Conservation (phyloP, 495 filamentous ascomycete species). For the Penicillium macrosclerotiorum region DNA sequence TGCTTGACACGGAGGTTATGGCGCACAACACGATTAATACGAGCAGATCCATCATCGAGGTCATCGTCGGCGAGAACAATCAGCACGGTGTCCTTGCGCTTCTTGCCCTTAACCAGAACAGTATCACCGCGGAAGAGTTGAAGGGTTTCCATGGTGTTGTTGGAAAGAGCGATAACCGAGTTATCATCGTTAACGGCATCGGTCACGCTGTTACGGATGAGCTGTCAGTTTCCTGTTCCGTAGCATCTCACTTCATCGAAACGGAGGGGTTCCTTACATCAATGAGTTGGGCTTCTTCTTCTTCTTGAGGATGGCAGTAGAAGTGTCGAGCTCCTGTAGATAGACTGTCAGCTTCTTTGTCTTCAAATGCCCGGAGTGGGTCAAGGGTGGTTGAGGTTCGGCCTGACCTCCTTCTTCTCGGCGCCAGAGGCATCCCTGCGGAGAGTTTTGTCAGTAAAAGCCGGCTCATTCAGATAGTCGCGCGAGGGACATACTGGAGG, state of each 20-base stretch:
- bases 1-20: constrained; percentile 99
- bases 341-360: neutral
- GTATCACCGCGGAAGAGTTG: constrained; percentile 98
- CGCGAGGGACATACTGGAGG: constrained; percentile 64
- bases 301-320: constrained; percentile 98
- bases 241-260: neutral
- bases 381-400: neutral
- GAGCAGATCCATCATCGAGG: constrained; percentile 91
- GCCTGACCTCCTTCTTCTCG: constrained; percentile 77
- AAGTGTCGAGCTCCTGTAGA: constrained; percentile 76
- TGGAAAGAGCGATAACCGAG: constrained; percentile 96
- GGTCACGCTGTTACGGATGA: constrained; percentile 66
- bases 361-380: constrained; percentile 3
- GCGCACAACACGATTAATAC: constrained; percentile 95
- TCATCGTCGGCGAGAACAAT: constrained; percentile 98
- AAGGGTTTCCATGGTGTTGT: constrained; percentile 98
- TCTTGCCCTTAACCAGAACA: constrained; percentile 97
- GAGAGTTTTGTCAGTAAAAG: constrained; percentile 32
- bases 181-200: constrained; percentile 99
- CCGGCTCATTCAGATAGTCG: constrained; percentile 4
- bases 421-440: constrained; percentile 83
- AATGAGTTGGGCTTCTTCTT: constrained; percentile 99
- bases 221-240: constrained; percentile 33
- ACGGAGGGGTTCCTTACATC: constrained; percentile 61
- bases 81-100: constrained; percentile 97